Conservation (phyloP, 345 rosid species). For the Pistacia integerrima region DNA sequence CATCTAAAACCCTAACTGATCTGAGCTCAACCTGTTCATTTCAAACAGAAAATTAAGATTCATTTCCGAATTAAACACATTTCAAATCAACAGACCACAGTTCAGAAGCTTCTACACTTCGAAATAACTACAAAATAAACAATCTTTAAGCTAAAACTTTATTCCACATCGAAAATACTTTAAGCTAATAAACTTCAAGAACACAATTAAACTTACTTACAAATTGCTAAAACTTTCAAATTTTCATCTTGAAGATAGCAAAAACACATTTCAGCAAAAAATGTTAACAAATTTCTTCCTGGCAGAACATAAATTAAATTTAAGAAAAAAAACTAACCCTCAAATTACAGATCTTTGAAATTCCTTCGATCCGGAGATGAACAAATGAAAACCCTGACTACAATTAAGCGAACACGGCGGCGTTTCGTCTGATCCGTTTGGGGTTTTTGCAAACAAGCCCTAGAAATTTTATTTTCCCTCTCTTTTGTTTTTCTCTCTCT, state of each 20-base stretch:
- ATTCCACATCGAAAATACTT: no score
- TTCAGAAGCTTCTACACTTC: background rate
- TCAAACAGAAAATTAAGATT: background rate
- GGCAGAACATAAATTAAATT: background rate
- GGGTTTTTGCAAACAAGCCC: constrained; percentile 1
- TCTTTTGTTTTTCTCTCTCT: constrained; percentile 18
- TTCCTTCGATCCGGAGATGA: background rate
- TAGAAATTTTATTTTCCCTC: constrained; percentile 18
- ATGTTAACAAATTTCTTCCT: no score
- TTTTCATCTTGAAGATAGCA: background rate
- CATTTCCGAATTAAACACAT: background rate
- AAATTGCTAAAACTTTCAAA: no score
- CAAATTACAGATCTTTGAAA: background rate
- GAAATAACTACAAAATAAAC: no score
- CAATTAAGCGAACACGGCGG: constrained; percentile 1
- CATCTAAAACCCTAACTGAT: constrained; percentile 16
- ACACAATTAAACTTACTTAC: no score
- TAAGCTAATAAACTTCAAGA: no score
- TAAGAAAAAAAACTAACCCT: background rate
- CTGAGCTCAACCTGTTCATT: constrained; percentile 1
- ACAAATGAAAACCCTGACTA: background rate
- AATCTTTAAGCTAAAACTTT: no score
- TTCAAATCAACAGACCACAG: background rate
- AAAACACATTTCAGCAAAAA: no score
- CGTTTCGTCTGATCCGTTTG: background rate